Evolutionary conservation across 768 basidiomycete species (phyloP), one percentile per base, ranked within the genome.

Genomic region (Mycena epipterygia): DNA sequence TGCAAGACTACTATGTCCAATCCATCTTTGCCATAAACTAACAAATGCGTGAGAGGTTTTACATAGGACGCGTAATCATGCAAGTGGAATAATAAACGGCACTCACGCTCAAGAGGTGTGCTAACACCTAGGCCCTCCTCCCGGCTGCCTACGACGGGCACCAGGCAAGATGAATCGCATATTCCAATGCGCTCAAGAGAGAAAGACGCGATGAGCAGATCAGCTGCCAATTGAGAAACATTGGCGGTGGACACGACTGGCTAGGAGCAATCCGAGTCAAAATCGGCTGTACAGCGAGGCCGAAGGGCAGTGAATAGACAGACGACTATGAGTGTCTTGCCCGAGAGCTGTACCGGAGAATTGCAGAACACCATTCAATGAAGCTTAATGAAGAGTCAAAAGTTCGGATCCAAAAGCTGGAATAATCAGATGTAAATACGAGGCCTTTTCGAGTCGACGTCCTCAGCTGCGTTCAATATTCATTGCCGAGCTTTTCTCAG

Each of bases 241-340:
- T 95, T 95, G 55, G 92, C 94, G 14, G 89, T 88, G 7, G 94
- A 95, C 14, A 95, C 93, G 49, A 94, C 76, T 37, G 95, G 94
- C 88, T 89, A 41, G 11, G 48, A 29, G 41, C 37, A 32, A 52
- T 49, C 55, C 46, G 63, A 25, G 52, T 65, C 35, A 62, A n/a
- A 64, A 65, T 65, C 14, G 42, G 58, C 49, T 37, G 32, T 2
- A 65, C 32, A 67, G 48, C 29, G 42, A 56, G 49, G n/a, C n/a
- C n/a, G n/a, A 42, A 21, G 48, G 9, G 29, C n/a, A 27, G 42
- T 41, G 60, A 53, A 51, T 57, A 44, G 68, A 85, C 85, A 61
- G 73, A 88, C 87, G 60, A 87, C 79, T 57, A 89, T 77, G 55
- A 88, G 77, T 5, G 78, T 81, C 75, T 87, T 88, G 35, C 83